Base-by-base conservation (phyloP, 2,329 filamentous ascomycete genomes). In the Aspergillus melleus region DNA sequence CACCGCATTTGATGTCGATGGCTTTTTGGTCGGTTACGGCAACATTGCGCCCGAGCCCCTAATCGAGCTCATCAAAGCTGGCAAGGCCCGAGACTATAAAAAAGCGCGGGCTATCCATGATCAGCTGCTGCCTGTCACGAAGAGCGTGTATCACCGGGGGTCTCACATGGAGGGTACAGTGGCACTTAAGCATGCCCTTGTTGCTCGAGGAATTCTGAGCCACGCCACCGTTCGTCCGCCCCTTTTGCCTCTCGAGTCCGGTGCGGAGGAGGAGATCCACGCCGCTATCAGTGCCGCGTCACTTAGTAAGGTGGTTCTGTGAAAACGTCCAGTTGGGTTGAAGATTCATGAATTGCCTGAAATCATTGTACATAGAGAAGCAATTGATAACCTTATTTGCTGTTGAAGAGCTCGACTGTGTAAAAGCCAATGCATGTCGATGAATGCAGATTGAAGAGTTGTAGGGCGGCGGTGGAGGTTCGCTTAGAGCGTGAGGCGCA, bases 131-230 rank as follows among this genome's bases (percentile, higher is more conserved):
- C 82, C 81, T 1, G 74, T 84, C 0, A 84, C 82, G 1, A 82
- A 81, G 70, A 79, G 77, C n/a, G 80, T 84, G 0, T 84, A 84
- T 64, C 81, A 84, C 67, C 78, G 81, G 6, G 82, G 81, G 10
- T 83, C 80, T 10, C 82, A 84, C 59, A 84, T 84, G 81, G 81
- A 84, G 70, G 82, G 82, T 6, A 84, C 81, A 1, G 80, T 83
- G 2, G 79, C 79, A 4, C 64, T 84, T 22, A 84, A 84, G 72
- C 81, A 83, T 60, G 81, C 80, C 14, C 70, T 84, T 26, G 80
- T 84, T 24, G 81, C 81, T 11, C 68, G 81, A 3, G 81, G 82
- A 1, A 82, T 83, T 36, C 61, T 83, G 12, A 71, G 75, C 12
- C 80, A 84, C 54, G 80, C 81, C 11, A 83, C 80, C 2, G 80